Evolutionary conservation across 2,329 filamentous ascomycete genomes (phyloP), one percentile per base, ranked within the genome.

Genomic region (Talaromyces albobiverticillius): DNA sequence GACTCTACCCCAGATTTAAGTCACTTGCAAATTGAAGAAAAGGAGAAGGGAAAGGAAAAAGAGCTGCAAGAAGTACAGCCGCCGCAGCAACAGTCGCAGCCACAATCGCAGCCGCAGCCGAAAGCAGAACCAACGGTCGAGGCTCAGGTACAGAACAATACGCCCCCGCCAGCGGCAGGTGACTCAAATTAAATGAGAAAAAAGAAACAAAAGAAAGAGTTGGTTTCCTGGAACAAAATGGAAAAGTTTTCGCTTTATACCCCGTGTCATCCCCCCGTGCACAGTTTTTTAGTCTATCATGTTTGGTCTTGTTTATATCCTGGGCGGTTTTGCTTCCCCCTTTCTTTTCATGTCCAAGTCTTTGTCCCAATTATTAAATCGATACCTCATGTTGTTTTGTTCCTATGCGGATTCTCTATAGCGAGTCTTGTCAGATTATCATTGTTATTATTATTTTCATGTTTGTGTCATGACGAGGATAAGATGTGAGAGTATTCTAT

Each of bases 1-100:
- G 71, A 73, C 23, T 29, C 25, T 13, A 13, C 41, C 14, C 13
- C 42, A 13, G 20, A 42, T 11, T 20, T 20, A n/a, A 40, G 34
- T 16, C 53, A 42, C 8, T 20, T 40, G 3, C 42, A 38, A 10
- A 13, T 42, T 20, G 51, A 53, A 20, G 47, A 55, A 34, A 49
- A 50, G 13, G 25, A 51, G 16, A 45, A 42, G 46, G 14, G 23
- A 32, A 50, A 48, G 16, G 43, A 50, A n/a, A 11, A 26, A 10
- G 25, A 47, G 11, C 26, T n/a, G 31, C 31, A 46, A 23, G 41
- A 38, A 29, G 16, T 26, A 45, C 46, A 50, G 38, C 40, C 23
- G 26, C 38, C 31, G n/a, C 23, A 36, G 26, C 34, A 25, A 22
- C 41, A 34, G 14, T 7, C 31, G 20, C 34, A 41, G 22, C 41